These are phyloP conservation scores for Verbena officinalis DNA, from an alignment of 257 asterid genomes.

Conservation along the genomic window DNA sequence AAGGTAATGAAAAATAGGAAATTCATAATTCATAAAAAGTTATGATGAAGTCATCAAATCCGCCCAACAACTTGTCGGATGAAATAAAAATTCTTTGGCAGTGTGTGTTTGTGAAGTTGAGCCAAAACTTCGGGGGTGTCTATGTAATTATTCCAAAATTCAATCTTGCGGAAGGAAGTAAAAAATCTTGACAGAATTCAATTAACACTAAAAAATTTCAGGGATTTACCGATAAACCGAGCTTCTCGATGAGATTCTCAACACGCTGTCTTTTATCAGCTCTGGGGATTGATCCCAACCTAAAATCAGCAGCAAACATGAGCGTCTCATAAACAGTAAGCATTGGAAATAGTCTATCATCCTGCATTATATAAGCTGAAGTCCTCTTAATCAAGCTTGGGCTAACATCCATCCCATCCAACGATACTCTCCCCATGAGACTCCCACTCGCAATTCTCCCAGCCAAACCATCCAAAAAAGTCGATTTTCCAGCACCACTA, in stretches of 20 bases:
- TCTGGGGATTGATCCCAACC: conserved; percentile 55
- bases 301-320: conserved; percentile 85
- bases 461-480: conserved; percentile 76
- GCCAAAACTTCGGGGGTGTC: no score
- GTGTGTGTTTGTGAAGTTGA: no score
- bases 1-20: no score
- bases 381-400: conserved; percentile 61
- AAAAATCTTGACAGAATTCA: background rate
- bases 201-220: background rate
- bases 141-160: no score
- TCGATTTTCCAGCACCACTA: conserved; percentile 89
- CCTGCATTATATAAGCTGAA: conserved; percentile 72
- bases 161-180: background rate
- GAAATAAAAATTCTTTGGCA: no score
- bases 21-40: no score
- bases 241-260: conserved; percentile 63
- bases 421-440: conserved; percentile 56
- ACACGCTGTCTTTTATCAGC: conserved; percentile 57
- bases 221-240: conserved; percentile 66
- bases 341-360: conserved; percentile 75
- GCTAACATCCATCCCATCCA: conserved; percentile 65
- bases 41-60: no score
- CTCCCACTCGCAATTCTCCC: conserved; percentile 85
- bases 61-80: no score
- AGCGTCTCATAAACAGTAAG: conserved; percentile 85